Evolutionary conservation across 495 filamentous ascomycete species (phyloP).

Genomic region (Penicillium silybi): DNA sequence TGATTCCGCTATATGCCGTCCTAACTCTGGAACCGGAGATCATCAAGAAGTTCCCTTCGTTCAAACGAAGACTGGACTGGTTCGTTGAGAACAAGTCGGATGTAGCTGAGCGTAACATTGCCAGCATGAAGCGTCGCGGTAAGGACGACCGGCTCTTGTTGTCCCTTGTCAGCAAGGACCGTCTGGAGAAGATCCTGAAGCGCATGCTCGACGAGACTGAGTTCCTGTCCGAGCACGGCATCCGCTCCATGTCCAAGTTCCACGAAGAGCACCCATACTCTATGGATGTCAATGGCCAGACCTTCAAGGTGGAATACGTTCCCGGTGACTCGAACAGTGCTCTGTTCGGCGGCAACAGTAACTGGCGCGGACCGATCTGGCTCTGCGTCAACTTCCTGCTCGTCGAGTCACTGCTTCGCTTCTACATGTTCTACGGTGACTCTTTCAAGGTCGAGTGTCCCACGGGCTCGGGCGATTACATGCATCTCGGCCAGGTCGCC

Average conservation of each 20-base stretch:
- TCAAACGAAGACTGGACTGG: conserved; percentile 90
- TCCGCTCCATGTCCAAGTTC: conserved; percentile 88
- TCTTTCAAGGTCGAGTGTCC: conserved; percentile 87
- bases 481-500: conserved; percentile 95
- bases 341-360: conserved; percentile 94
- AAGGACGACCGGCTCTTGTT: conserved; percentile 84
- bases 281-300: conserved; percentile 93
- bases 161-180: conserved; percentile 83
- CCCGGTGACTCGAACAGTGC: conserved; percentile 92
- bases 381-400: conserved; percentile 93
- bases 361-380: conserved; percentile 95
- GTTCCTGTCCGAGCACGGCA: conserved; percentile 85
- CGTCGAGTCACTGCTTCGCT: conserved; percentile 85
- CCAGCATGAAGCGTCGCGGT: conserved; percentile 80
- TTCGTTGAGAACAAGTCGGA: conserved; percentile 83
- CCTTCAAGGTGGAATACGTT: conserved; percentile 84
- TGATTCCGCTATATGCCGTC: conserved; percentile 90
- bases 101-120: conserved; percentile 86
- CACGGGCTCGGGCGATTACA: conserved; percentile 86
- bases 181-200: conserved; percentile 77
- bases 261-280: conserved; percentile 87
- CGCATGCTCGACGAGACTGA: conserved; percentile 93
- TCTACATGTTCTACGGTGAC: conserved; percentile 93
- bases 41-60: conserved; percentile 86
- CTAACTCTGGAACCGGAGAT: conserved; percentile 89